These are phyloP conservation scores for Suillus ampliporus DNA, from an alignment of 768 basidiomycete genomes.

Conservation along the genomic window DNA sequence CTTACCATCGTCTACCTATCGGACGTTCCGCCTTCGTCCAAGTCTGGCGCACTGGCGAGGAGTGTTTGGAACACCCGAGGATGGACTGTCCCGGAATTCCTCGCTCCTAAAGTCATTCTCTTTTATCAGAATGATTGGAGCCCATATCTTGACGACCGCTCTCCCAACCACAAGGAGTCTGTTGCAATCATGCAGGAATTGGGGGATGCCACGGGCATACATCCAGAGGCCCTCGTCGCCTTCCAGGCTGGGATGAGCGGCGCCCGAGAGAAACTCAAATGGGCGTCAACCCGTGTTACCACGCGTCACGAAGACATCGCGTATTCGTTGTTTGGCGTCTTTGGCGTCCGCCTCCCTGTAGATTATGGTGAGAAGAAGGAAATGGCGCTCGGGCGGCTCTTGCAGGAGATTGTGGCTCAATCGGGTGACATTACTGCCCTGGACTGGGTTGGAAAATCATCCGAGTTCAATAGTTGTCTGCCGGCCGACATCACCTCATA, in stretches of 20 bases:
- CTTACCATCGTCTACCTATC: neutral
- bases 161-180: neutral
- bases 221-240: neutral
- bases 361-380: neutral
- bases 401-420: slow-evolving; percentile 6
- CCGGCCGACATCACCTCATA: neutral
- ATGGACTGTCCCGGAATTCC: slow-evolving; percentile 1
- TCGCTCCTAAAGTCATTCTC: neutral
- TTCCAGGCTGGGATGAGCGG: neutral
- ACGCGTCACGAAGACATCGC: neutral
- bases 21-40: neutral
- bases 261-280: neutral
- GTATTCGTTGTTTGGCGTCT: neutral
- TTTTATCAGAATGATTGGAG: neutral
- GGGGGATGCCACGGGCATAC: neutral
- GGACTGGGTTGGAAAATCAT: slow-evolving; percentile 6
- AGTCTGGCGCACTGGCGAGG: neutral
- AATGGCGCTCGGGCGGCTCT: neutral
- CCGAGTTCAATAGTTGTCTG: neutral
- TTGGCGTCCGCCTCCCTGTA: neutral
- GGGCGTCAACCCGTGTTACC: neutral
- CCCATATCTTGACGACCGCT: neutral
- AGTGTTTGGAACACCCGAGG: neutral
- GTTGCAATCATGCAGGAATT: neutral
- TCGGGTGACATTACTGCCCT: slow-evolving; percentile 6